Percentiles rank a stretch among this genome's conserved stretches.
These are phyloP conservation scores for Punica granatum DNA, from an alignment of 345 rosid species.

Conservation along the genomic window DNA sequence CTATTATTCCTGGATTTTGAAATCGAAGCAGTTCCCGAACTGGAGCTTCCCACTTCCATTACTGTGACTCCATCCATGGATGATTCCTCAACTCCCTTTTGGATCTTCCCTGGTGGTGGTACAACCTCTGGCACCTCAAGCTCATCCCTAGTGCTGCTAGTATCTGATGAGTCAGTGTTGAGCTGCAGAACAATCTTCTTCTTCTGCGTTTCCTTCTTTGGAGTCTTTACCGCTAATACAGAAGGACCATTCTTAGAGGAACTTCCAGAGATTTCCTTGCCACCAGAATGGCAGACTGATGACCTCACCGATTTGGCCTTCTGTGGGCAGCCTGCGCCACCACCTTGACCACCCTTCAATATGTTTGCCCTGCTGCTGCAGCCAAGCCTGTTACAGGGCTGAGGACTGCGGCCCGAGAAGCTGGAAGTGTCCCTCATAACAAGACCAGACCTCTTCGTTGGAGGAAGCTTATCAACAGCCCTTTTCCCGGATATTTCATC, in stretches of 20 bases:
- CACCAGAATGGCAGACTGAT: conserved; percentile 39
- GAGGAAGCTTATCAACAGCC: conserved; percentile 32
- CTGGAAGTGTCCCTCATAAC: conserved; percentile 51
- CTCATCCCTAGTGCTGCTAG: conserved; percentile 48
- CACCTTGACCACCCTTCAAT: conserved; percentile 35
- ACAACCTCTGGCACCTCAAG: conserved; percentile 31
- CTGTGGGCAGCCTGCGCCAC: conserved; percentile 21
- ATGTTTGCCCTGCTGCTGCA: conserved; percentile 54
- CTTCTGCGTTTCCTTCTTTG: conserved; percentile 38
- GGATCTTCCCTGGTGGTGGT: conserved; percentile 32
- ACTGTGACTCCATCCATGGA: conserved; percentile 18
- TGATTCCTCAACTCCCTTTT: conserved; percentile 28
- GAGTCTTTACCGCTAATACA: conserved; percentile 14
- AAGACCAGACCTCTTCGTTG: conserved; percentile 47
- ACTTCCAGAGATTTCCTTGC: conserved; percentile 61
- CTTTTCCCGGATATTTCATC: conserved; percentile 69
- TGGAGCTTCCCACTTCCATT: conserved; percentile 42
- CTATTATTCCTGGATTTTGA: conserved; percentile 37
- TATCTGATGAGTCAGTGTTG: conserved; percentile 65
- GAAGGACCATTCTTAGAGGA: conserved; percentile 47
- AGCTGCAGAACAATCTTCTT: conserved; percentile 31
- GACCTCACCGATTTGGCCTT: conserved; percentile 51
- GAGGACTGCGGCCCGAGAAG: conserved; percentile 46
- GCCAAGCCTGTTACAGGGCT: conserved; percentile 54
- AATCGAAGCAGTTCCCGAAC: conserved; percentile 25